Conservation (phyloP, 768 basidiomycete genomes). For the Dioszegia crocea region DNA sequence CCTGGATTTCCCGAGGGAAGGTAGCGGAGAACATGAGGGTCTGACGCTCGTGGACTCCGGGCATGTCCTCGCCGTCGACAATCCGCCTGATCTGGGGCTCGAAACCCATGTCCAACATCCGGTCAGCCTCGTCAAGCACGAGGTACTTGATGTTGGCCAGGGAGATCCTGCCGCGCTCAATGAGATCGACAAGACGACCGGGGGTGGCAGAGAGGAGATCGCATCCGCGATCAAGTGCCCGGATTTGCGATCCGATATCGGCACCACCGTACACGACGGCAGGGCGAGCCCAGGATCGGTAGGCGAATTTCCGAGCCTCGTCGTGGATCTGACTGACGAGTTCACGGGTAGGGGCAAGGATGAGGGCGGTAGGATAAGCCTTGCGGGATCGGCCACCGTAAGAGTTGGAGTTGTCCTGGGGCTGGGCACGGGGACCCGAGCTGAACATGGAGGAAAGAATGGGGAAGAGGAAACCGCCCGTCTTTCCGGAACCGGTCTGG, state of each 20-base stretch:
- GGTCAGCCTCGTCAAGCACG: conserved; percentile 97
- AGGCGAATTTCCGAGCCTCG: conserved; percentile 97
- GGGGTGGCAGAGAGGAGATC: conserved; percentile 96
- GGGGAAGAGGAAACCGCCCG: conserved; percentile 97
- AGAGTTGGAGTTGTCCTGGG: conserved; percentile 53
- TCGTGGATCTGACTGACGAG: conserved; percentile 99
- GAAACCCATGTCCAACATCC: conserved; percentile 99
- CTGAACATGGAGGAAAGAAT: conserved; percentile 90
- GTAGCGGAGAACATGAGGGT: conserved; percentile 99
- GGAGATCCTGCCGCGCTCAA: conserved; percentile 95
- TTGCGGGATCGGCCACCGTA: conserved; percentile 57
- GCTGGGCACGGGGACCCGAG: conserved; percentile 70
- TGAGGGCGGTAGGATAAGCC: conserved; percentile 93
- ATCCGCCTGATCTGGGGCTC: conserved; percentile 98
- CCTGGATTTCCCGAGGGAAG: conserved; percentile 96
- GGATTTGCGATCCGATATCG: conserved; percentile 92
- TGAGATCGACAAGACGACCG: conserved; percentile 94
- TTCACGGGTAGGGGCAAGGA: conserved; percentile 96
- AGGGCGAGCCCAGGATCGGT: conserved; percentile 98
- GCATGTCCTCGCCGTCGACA: conserved; percentile 98
- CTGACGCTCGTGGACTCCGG: conserved; percentile 81
- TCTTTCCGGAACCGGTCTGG: conserved; percentile 99
- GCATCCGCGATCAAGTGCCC: conserved; percentile 91
- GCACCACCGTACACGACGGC: conserved; percentile 99
- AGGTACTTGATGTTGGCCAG: conserved; percentile 95